Percentiles rank a stretch among this genome's conserved stretches.
Evolutionary conservation across 352 stramenopile species (phyloP).

Genomic region (Globisporangium ultimum): DNA sequence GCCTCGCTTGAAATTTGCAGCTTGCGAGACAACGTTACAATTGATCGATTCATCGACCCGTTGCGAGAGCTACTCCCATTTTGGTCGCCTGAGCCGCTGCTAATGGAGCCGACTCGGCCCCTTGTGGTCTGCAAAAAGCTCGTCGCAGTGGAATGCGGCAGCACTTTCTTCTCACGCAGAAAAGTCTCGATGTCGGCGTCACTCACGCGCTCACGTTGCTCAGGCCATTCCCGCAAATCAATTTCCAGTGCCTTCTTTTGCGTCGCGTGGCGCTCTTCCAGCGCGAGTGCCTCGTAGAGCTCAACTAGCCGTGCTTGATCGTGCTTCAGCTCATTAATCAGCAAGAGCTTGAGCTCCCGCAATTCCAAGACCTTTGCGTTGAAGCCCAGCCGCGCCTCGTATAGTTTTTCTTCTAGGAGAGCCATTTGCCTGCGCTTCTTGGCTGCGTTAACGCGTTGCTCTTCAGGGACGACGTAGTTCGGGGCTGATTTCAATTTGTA

Average conservation of each 20-base stretch:
- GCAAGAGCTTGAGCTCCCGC: conserved; percentile 83
- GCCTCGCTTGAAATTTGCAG: conserved; percentile 14
- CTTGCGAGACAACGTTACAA: conserved; percentile 27
- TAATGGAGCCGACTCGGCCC: conserved; percentile 6
- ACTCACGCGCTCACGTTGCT: conserved; percentile 84
- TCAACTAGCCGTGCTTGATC: conserved; percentile 51
- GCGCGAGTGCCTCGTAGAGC: conserved; percentile 42
- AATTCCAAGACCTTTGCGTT: conserved; percentile 90
- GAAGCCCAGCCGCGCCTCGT: conserved; percentile 79
- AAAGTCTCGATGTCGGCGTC: conserved; percentile 77
- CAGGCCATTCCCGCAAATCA: conserved; percentile 83
- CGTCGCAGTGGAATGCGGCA: conserved; percentile 23
- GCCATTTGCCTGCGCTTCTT: conserved; percentile 89
- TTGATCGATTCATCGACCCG: conserved; percentile 27
- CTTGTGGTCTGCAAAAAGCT: conserved; percentile 5
- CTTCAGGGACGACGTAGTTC: conserved; percentile 88
- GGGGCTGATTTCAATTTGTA: conserved; percentile 89
- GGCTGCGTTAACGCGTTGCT: conserved; percentile 85
- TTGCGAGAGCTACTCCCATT: not conserved
- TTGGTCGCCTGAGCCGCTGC: not conserved
- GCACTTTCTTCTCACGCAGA: conserved; percentile 48
- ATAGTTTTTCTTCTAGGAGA: conserved; percentile 78
- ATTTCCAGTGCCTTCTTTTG: conserved; percentile 28
- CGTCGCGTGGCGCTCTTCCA: not conserved
- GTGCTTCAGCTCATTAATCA: conserved; percentile 65